These are phyloP conservation scores for Smallanthus sonchifolius DNA, from an alignment of 129 eudicot species.

Conservation along the genomic window DNA sequence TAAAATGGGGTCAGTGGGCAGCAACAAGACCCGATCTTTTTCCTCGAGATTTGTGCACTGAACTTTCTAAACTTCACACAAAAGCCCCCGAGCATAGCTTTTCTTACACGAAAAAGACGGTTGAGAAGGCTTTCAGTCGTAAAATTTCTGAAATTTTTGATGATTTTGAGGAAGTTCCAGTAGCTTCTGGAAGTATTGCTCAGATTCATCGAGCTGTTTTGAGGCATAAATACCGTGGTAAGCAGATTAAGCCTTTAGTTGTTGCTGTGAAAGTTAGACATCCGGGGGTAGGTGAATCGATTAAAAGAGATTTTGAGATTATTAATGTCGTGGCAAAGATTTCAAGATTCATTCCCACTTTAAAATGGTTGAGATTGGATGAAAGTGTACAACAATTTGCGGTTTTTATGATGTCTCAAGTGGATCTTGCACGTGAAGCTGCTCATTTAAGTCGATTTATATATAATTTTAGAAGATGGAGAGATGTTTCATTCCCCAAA, in stretches of 20 bases:
- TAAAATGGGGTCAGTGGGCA: conserved; percentile 99
- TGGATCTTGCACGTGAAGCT: conserved; percentile 96
- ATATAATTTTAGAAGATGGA: conserved; percentile 89
- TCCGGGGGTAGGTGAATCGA: conserved; percentile 92
- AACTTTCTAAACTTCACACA: conserved; percentile 78
- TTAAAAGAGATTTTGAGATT: conserved; percentile 80
- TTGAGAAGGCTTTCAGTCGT: conserved; percentile 85
- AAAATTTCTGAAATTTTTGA: conserved; percentile 79
- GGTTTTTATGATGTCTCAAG: conserved; percentile 98
- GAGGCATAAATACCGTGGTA: conserved; percentile 50
- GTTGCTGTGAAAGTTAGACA: conserved; percentile 97
- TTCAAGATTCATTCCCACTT: conserved; percentile 60
- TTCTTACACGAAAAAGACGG: conserved; percentile 69
- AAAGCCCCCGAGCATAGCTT: conserved; percentile 92
- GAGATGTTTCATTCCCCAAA: conserved; percentile 84
- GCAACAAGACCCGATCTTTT: conserved; percentile 95
- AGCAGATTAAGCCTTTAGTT: conserved; percentile 60
- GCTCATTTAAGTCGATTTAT: conserved; percentile 89
- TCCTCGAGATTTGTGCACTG: conserved; percentile 75
- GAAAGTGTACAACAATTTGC: conserved; percentile 94
- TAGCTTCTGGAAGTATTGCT: conserved; percentile 96
- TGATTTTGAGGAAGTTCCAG: conserved; percentile 80
- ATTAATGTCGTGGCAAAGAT: conserved; percentile 68
- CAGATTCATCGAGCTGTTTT: conserved; percentile 86
- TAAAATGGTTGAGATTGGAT: conserved; percentile 88